These are phyloP conservation scores for Brassica rapa DNA, from an alignment of 345 rosid species.

Conservation along the genomic window DNA sequence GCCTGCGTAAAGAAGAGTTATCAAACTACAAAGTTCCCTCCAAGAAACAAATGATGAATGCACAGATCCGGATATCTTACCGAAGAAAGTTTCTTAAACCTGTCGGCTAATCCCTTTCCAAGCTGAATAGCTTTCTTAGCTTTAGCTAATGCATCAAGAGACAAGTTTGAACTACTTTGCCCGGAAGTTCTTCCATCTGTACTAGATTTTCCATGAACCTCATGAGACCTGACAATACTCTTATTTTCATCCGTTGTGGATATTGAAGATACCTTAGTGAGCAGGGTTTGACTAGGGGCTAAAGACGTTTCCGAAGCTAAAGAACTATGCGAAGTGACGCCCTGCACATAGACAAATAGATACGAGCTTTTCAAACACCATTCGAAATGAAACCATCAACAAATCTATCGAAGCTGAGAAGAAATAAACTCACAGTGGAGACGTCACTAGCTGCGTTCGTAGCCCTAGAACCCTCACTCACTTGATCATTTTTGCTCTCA, in stretches of 20 bases:
- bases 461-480: slow-evolving; percentile 32
- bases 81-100: slow-evolving; percentile 61
- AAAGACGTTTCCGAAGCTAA: slow-evolving; percentile 49
- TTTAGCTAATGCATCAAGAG: slow-evolving; percentile 87
- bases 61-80: slow-evolving; percentile 45
- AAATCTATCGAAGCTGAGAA: slow-evolving; percentile 1
- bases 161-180: slow-evolving; percentile 73
- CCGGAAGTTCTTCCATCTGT: slow-evolving; percentile 89
- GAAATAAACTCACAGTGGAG: slow-evolving; percentile 52
- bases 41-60: not conserved
- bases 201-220: slow-evolving; percentile 99
- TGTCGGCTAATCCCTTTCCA: slow-evolving; percentile 70
- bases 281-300: slow-evolving; percentile 50
- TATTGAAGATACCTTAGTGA: slow-evolving; percentile 96
- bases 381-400: not conserved
- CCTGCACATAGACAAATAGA: slow-evolving; percentile 48
- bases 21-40: not conserved
- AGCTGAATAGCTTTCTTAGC: slow-evolving; percentile 81
- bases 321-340: slow-evolving; percentile 44
- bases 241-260: slow-evolving; percentile 96
- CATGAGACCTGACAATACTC: slow-evolving; percentile 98
- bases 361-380: slow-evolving; percentile 6
- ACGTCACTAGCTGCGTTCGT: slow-evolving; percentile 42
- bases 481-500: slow-evolving; percentile 33
- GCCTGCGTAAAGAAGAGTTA: slow-evolving; percentile 48